phyloP scores from a whole-genome alignment of 371 early-diverging fungal genomes.

The Mucor sp. region DNA sequence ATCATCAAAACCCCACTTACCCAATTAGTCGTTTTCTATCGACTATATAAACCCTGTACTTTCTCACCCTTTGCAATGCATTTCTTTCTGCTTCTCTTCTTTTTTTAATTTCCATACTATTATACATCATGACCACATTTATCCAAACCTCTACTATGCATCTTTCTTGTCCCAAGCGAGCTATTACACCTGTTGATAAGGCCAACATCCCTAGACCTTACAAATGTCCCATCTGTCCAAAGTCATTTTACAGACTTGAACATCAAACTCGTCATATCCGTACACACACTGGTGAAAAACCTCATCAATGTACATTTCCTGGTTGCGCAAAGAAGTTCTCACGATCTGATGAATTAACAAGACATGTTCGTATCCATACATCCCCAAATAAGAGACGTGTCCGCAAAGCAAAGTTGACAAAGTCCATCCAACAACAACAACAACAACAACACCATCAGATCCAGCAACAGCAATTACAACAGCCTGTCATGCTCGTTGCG shows the following conservation, averaged over 20 bases:
- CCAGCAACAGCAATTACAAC: neutral
- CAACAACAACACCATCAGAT: constrained; percentile 9
- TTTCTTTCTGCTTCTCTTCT: constrained; percentile 1
- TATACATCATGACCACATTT: neutral
- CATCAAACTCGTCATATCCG: constrained; percentile 88
- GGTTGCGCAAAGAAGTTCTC: constrained; percentile 88
- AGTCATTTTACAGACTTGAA: constrained; percentile 73
- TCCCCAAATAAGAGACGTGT: constrained; percentile 42
- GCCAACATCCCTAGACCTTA: constrained; percentile 59
- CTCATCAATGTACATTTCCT: constrained; percentile 79
- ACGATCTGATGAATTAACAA: constrained; percentile 87
- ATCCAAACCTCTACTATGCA: constrained; percentile 1
- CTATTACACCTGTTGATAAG: constrained; percentile 38
- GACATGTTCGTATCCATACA: constrained; percentile 80
- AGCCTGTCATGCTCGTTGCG: constrained; percentile 13
- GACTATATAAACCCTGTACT: constrained; percentile 17
- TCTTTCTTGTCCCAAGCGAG: constrained; percentile 25
- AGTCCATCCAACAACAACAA: constrained; percentile 19
- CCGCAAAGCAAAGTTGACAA: constrained; percentile 13
- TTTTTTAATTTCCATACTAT: constrained; percentile 7
- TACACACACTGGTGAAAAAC: constrained; percentile 93
- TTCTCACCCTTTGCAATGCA: constrained; percentile 2
- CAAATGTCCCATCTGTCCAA: constrained; percentile 70
- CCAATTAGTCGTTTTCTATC: neutral
- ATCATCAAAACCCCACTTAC: constrained; percentile 18